phyloP scores from a whole-genome alignment of 768 basidiomycete species.

The Termitomyces sp. region DNA sequence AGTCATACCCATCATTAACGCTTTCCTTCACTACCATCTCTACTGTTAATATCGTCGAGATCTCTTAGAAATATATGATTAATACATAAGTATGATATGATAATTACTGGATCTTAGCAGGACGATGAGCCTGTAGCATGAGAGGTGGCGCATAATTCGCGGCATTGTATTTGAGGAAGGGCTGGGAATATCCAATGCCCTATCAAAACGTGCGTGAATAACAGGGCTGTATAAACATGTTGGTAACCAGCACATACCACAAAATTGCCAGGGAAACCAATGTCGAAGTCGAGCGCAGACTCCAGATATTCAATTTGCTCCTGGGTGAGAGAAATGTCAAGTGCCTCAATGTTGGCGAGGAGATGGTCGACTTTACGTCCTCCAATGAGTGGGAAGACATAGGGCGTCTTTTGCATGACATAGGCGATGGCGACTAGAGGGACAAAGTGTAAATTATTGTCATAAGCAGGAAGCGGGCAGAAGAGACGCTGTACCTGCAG shows the following conservation, averaged over 20 bases:
- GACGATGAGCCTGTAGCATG: background rate
- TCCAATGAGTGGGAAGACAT: slow-evolving; percentile 52
- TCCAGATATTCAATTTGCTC: slow-evolving; percentile 49
- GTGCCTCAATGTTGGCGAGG: slow-evolving; percentile 47
- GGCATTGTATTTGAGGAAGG: background rate
- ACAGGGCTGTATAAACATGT: no score
- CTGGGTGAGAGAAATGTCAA: slow-evolving; percentile 42
- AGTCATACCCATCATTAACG: no score
- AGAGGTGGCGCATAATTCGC: background rate
- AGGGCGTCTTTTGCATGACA: slow-evolving; percentile 52
- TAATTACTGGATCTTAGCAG: background rate
- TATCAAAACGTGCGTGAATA: background rate
- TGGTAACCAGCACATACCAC: slow-evolving; percentile 25
- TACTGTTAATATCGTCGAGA: no score
- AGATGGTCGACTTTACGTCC: slow-evolving; percentile 54
- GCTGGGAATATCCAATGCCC: background rate
- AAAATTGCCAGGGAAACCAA: slow-evolving; percentile 41
- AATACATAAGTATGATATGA: slow-evolving; percentile 6
- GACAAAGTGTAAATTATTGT: background rate
- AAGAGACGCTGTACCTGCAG: slow-evolving; percentile 18
- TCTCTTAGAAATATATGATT: no score
- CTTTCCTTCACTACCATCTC: no score
- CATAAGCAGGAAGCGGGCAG: background rate
- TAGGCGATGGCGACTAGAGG: slow-evolving; percentile 50
- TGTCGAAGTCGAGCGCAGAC: slow-evolving; percentile 38